Percentiles rank a stretch among this genome's conserved stretches.
Conservation (phyloP, 2,329 filamentous ascomycete species). For the Fusarium cicatricum region DNA sequence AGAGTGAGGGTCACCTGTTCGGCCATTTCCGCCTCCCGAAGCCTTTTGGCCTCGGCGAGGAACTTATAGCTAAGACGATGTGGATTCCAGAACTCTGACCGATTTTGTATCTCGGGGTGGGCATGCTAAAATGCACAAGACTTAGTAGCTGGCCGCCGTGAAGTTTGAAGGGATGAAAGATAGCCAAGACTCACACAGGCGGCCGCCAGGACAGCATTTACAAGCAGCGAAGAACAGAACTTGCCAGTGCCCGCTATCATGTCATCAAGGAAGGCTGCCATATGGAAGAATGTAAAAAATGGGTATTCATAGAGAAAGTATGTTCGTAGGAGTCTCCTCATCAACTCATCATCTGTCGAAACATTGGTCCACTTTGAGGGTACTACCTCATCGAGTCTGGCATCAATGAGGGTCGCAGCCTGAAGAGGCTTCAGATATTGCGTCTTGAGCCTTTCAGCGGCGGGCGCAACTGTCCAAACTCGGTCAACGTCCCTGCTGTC, state of each 20-base stretch:
- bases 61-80: conserved; percentile 1
- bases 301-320: conserved; percentile 19
- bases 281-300: conserved; percentile 15
- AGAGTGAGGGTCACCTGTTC: conserved; percentile 5
- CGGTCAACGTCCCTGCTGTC: background rate
- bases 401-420: conserved; percentile 10
- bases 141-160: accelerated
- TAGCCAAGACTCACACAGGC: conserved; percentile 6
- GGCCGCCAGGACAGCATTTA: conserved; percentile 15
- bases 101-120: background rate
- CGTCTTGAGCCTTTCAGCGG: background rate
- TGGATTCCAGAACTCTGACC: conserved; percentile 15
- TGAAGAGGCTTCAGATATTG: conserved; percentile 19
- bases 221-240: conserved; percentile 10
- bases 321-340: background rate
- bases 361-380: conserved; percentile 14
- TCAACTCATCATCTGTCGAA: background rate
- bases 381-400: background rate
- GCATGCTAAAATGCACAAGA: conserved; percentile 8
- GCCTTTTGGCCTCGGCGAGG: conserved; percentile 7
- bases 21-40: background rate
- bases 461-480: accelerated
- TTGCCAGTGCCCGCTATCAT: background rate
- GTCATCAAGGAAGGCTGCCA: conserved; percentile 17
- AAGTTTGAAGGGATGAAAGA: too few species aligned